Percentiles rank a stretch among this genome's conserved stretches.
These are phyloP conservation scores for Vanrija sp. DNA, from an alignment of 1,284 basidiomycete genomes.

Conservation along the genomic window DNA sequence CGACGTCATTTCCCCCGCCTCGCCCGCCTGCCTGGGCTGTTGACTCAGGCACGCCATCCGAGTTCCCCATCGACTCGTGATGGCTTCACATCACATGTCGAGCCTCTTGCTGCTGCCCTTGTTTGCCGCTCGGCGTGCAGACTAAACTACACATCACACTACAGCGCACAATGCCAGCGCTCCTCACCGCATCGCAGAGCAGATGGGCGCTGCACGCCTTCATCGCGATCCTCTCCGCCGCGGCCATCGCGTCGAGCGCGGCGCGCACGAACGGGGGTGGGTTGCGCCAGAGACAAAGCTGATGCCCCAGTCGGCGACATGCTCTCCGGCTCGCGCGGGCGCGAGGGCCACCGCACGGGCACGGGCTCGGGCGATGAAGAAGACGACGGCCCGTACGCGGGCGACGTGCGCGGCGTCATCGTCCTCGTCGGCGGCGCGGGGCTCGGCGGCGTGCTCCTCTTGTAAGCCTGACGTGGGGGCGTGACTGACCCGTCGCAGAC, in stretches of 20 bases:
- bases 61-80: too few species aligned
- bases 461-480: too few species aligned
- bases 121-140: too few species aligned
- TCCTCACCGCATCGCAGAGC: neutral
- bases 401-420: slow-evolving; percentile 27
- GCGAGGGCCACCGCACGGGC: too few species aligned
- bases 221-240: neutral
- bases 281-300: neutral
- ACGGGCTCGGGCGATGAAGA: slow-evolving; percentile 12
- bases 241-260: neutral
- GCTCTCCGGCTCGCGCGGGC: neutral
- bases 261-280: too few species aligned
- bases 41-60: too few species aligned
- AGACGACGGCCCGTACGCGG: neutral
- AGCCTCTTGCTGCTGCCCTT: too few species aligned
- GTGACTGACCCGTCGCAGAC: too few species aligned
- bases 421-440: slow-evolving; percentile 24
- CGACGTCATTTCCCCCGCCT: too few species aligned
- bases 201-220: neutral
- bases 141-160: too few species aligned
- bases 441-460: slow-evolving; percentile 17
- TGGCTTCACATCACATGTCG: too few species aligned
- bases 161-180: neutral
- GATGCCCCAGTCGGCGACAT: neutral
- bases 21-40: too few species aligned